Evolutionary conservation across 352 stramenopile genomes (phyloP), one percentile per base, ranked within the genome.

Genomic region (Pythium myriotylum): DNA sequence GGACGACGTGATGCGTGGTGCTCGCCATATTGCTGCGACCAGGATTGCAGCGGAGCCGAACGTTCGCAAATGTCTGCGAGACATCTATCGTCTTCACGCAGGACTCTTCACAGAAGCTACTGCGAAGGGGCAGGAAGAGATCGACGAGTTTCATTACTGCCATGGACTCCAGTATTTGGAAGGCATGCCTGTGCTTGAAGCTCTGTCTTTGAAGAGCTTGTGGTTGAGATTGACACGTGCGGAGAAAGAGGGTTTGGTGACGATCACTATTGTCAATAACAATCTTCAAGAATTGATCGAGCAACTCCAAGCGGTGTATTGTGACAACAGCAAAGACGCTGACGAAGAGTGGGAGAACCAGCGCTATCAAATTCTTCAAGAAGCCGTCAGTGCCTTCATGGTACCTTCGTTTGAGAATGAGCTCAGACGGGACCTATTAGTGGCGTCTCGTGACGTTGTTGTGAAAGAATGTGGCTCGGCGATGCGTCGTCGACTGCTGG

Each of bases 301-400:
- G 23, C 81, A 84, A n/a, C 62, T 96, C 17, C 81, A 94, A 35
- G 63, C 75, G 7, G 82, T 93, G 7, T 96, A 85, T 54, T 65
- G 91, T 17, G 75, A 77, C 2, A 52, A 70, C 37, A 76, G 59
- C 39, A 80, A 70, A 17, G 71, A 81, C 26, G 78, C 76, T 0
- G 81, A 94, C 47, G 86, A 95, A 62, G 85, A 94, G 43, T 96
- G 87, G 87, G 82, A 94, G 46, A 91, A 71, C 19, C 87, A 96
- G 41, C 85, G 87, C 23, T 84, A 92, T 45, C 73, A 91, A 55
- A 78, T 94, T 59, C 76, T 96, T 22, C 81, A 92, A 51, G 87
- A 96, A 74, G 85, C 87, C 9, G 82, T 94, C 19, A 92, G 86
- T 27, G 68, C 63, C n/a, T 90, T 92, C 23, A 87, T 96, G 77